Evolutionary conservation across 768 basidiomycete species (phyloP).

Genomic region (Trametes coccinea): DNA sequence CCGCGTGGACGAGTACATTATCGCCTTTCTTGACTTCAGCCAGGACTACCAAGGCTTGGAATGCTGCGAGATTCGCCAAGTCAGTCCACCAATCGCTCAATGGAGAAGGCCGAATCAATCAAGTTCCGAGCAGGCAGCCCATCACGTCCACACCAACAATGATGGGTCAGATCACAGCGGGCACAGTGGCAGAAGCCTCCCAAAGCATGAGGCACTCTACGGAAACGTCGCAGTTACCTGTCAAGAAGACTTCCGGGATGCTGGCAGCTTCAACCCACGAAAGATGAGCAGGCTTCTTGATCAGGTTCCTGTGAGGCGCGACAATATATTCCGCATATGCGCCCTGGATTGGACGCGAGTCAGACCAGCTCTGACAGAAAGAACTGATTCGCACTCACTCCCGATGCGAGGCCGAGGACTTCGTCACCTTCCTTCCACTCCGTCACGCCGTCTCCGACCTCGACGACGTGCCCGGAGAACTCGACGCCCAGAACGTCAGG

Average conservation of each 20-base stretch:
- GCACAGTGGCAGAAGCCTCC: neutral
- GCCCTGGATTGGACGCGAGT: slow-evolving; percentile 49
- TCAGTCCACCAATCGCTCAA: no score
- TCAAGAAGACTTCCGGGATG: slow-evolving; percentile 87
- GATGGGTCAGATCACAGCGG: neutral
- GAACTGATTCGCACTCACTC: slow-evolving; percentile 49
- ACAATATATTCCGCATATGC: slow-evolving; percentile 89
- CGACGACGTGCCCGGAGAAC: slow-evolving; percentile 67
- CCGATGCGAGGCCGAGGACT: slow-evolving; percentile 80
- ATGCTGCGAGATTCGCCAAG: slow-evolving; percentile 40
- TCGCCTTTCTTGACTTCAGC: slow-evolving; percentile 70
- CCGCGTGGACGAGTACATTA: slow-evolving; percentile 86
- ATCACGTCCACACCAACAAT: neutral
- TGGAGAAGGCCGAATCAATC: neutral
- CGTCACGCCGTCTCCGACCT: slow-evolving; percentile 37
- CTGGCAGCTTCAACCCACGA: slow-evolving; percentile 85
- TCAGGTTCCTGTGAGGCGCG: slow-evolving; percentile 61
- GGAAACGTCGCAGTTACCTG: slow-evolving; percentile 50
- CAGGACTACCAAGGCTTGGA: slow-evolving; percentile 63
- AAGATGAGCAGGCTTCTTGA: slow-evolving; percentile 72
- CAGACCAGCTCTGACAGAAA: neutral
- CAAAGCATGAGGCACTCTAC: no score
- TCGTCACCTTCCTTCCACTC: slow-evolving; percentile 67
- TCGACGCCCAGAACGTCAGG: slow-evolving; percentile 83
- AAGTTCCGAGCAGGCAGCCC: neutral